Base-by-base conservation (phyloP, 2,329 filamentous ascomycete species). In the Chaetomium strumarium region DNA sequence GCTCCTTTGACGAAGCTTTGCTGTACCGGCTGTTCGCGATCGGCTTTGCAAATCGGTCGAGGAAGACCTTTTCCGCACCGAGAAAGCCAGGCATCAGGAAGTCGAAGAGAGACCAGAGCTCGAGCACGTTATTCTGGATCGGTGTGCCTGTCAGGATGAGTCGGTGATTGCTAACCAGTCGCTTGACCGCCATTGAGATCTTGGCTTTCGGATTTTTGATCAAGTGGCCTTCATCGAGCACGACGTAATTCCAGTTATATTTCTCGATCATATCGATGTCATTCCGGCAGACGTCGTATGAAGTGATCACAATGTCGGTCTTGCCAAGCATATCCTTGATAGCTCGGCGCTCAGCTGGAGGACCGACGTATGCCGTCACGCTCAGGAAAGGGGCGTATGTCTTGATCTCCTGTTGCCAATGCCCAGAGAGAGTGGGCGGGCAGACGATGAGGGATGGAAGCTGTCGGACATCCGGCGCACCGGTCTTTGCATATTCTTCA, bases 141-240 rank as follows among this genome's bases (percentile, higher is more conserved):
- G 93, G 93, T 1, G 93, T 99, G 38, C 93, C 93, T 0, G 93
- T 99, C 5, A 99, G 80, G 60, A 99, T 99, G 45, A 99, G 79
- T 17, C 93, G 87, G 66, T 99, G 95, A 62, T 99, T 97, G 67
- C 90, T 96, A 7, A 82, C 72, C 33, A 99, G 77, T 53, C 83
- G 83, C 75, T 99, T 99, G 60, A 97, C 92, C 0, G 93, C 91
- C 55, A 91, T 79, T 0, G 89, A 95, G 55, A 95, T 93, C 73
- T 99, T 99, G 1, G 95, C 91, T 67, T 93, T 95, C 3, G 93
- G 90, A 67, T 99, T 99, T 76, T 99, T 99, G 77, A 99, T 99
- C 58, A 99, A 73, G 72, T 99, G 93, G 2, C 95, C 93, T 72
- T 99, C 93, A 64, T 99, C 93, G 8, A 99, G 81, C 4, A 99